Conservation (phyloP, 192 early-diverging fungal species). For the Dimargaris cristalligena region DNA sequence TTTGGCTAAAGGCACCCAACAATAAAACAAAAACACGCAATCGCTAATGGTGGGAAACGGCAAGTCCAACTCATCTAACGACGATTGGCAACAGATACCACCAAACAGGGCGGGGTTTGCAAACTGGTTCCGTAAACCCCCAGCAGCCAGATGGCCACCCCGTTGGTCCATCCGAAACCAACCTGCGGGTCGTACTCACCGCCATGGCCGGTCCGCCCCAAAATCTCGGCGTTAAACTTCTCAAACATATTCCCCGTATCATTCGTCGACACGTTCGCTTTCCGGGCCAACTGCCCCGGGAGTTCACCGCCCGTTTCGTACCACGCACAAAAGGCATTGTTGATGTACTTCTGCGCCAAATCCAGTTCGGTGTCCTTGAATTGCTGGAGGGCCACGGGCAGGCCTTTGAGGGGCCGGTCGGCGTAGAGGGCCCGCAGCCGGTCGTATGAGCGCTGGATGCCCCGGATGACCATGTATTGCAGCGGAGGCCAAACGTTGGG, state of each 20-base stretch:
- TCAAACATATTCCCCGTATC: slow-evolving; percentile 61
- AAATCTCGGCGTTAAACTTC: slow-evolving; percentile 39
- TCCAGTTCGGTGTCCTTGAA: slow-evolving; percentile 13
- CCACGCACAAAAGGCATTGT: slow-evolving; percentile 49
- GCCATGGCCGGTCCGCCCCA: slow-evolving; percentile 34
- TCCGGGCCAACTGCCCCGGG: slow-evolving; percentile 24
- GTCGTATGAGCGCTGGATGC: slow-evolving; percentile 16
- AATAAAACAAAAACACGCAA: no score
- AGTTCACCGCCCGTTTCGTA: slow-evolving; percentile 44
- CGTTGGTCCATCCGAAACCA: slow-evolving; percentile 70
- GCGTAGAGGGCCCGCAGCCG: background rate
- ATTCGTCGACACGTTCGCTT: slow-evolving; percentile 10
- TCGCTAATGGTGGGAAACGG: no score
- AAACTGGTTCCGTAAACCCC: slow-evolving; percentile 24
- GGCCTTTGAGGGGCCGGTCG: background rate
- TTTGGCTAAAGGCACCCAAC: no score
- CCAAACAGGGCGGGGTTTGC: slow-evolving; percentile 11
- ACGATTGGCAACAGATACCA: no score
- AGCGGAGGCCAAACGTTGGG: slow-evolving; percentile 56
- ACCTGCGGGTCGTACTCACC: slow-evolving; percentile 54
- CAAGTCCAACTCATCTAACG: no score
- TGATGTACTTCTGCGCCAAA: slow-evolving; percentile 33
- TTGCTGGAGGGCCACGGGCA: background rate
- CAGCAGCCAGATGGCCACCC: slow-evolving; percentile 44
- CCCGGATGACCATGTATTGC: slow-evolving; percentile 36